Evolutionary conservation across 352 stramenopile species (phyloP), one percentile per base, ranked within the genome.

Genomic region (Pythium aristosporum): DNA sequence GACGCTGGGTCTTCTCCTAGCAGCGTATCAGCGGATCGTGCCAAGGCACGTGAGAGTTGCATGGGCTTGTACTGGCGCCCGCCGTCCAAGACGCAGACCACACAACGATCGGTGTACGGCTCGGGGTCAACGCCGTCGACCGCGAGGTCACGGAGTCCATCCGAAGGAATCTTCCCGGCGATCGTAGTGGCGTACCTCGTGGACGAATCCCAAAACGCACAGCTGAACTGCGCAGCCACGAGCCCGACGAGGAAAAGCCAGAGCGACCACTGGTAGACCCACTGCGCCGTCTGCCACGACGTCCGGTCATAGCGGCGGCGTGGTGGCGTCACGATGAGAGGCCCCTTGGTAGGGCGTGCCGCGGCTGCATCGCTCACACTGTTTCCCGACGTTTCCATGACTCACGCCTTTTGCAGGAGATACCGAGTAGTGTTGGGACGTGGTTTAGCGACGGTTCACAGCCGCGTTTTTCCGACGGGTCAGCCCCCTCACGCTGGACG

Each of bases 61-160:
- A 63, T 34, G 1, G 53, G 62, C 32, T 58, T 30, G 47, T 68
- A 68, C 39, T 68, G 44, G 18, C 62, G 53, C 8, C 60, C 60
- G 37, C 52, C 43, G 23, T 65, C 20, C 10, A 65, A 30, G 41
- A 46, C 51, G 34, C 57, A 64, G 28, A 53, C 55, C 2, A 68
- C 42, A 3, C 34, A 32, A 23, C 57, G 56, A 32, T 62, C 63
- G 1, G 50, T 50, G 25, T 58, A 65, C 21, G 57, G 56, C 41
- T 65, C 56, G 32, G 61, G 43, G 25, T 58, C 32, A 36, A 9
- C 32, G 32, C 9, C 32, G 3, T 34, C 52, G 44, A 51, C 25
- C 1, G 18, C 5, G 6, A 69, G 12, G 15, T 57, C 25, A 37
- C 49, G 54, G 16, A 43, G 30, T 18, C 54, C 54, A 41, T 30